Percentiles rank a stretch among this genome's conserved stretches.
Evolutionary conservation across 192 early-diverging fungal species (phyloP).

Genomic region (Rhizoclosmatium sp.): DNA sequence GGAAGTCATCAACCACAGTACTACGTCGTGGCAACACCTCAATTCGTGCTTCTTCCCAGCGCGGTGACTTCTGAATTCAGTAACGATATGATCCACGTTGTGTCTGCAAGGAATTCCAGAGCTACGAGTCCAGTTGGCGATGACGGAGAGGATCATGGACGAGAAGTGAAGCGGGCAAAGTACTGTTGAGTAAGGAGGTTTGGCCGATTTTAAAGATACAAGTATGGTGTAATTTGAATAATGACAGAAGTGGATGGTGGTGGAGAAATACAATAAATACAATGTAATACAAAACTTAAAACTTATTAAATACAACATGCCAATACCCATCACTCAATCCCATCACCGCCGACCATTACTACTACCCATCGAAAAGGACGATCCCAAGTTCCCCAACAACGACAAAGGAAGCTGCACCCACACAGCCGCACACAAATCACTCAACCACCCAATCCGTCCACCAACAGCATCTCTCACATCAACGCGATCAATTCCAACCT

Average conservation of each 20-base stretch:
- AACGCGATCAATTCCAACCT: constrained; percentile 8
- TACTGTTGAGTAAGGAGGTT: neutral
- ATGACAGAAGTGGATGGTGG: too few relatives aligned
- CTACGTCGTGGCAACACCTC: neutral
- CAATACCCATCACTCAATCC: too few relatives aligned
- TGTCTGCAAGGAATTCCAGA: neutral
- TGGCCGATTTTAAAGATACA: too few relatives aligned
- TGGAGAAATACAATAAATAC: too few relatives aligned
- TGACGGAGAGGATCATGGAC: neutral
- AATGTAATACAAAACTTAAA: neutral
- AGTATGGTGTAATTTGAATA: too few relatives aligned
- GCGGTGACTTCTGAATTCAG: neutral
- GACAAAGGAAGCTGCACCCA: constrained; percentile 7
- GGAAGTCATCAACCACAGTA: neutral
- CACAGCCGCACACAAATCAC: neutral
- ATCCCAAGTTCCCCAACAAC: neutral
- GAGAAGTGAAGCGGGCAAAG: neutral
- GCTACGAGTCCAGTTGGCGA: neutral
- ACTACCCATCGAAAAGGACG: neutral
- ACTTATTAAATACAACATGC: neutral
- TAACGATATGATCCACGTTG: neutral
- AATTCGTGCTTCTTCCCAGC: neutral
- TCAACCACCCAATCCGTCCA: constrained; percentile 2
- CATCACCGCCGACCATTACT: neutral
- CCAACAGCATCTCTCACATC: constrained; percentile 11